Base-by-base conservation (phyloP, 805 yeast species). In the Spencermartinsiella europaea region DNA sequence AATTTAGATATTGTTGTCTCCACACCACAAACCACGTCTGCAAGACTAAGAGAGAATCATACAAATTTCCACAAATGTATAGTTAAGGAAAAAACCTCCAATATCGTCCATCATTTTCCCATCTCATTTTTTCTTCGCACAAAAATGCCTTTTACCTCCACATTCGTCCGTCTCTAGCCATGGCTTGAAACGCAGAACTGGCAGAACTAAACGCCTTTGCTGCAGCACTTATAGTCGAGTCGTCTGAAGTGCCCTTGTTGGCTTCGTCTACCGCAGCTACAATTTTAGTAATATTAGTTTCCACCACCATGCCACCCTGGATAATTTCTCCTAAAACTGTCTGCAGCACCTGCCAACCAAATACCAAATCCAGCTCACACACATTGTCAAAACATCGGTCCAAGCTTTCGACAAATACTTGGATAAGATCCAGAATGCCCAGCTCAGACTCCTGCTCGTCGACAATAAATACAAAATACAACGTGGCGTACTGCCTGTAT, bases 301-400 rank as follows among this genome's bases (percentile, higher is more conserved):
- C 99, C 33, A 93, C 85, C 5, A 93, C 99, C 95, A 93, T 83
- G 0, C 99, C 99, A 21, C 98, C 99, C 63, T 93, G 98, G 1
- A 93, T 83, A 28, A 93, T 84, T 59, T 93, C 98, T 58, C 60
- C 67, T 41, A 90, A 65, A 1, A 91, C 96, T 1, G 95, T 83
- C 62, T 91, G 95, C 27, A 91, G 70, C 3, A 89, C 95, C 66
- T 93, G 97, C 98, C 99, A 93, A 15, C 97, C 97, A 68, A 90
- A 91, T n/a, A 93, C 96, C 52, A 93, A 73, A 67, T 93, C 99
- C 56, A 93, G 73, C 62, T 93, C 99, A 64, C 96, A 90, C 4
- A 93, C 99, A 59, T 89, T 90, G 51, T 81, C 82, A 67, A 93
- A 93, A 65, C 99, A 93, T 48, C 84, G 80, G 63, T 93, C 96